phyloP scores from a whole-genome alignment of 2,329 filamentous ascomycete species.

The Coniochaeta hoffmannii region DNA sequence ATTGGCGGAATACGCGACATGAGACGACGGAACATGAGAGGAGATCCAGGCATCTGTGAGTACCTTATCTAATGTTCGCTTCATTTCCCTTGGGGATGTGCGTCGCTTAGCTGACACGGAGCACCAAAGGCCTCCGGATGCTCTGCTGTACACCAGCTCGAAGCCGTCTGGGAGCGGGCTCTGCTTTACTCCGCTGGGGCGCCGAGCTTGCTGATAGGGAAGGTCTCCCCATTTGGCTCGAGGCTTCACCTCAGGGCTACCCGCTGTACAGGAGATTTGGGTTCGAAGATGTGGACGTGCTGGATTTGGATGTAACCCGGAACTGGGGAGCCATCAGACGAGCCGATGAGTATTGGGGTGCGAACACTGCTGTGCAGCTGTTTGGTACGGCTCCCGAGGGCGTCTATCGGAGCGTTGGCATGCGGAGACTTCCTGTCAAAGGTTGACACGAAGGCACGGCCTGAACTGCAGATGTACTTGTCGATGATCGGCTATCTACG shows the following conservation, averaged over 20 bases:
- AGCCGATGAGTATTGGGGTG: constrained; percentile 18
- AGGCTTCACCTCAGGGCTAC: constrained; percentile 20
- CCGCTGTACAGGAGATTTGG: constrained; percentile 18
- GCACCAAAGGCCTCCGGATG: constrained; percentile 13
- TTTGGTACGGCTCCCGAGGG: constrained; percentile 15
- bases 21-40: constrained; percentile 12
- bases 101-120: neutral
- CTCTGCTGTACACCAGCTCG: constrained; percentile 15
- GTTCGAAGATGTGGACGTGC: constrained; percentile 17
- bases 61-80: neutral
- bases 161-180: constrained; percentile 19
- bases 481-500: neutral
- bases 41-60: constrained; percentile 14
- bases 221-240: constrained; percentile 15
- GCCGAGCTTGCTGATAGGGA: constrained; percentile 18
- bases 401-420: constrained; percentile 15
- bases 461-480: neutral
- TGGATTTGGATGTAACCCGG: constrained; percentile 15
- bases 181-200: constrained; percentile 18
- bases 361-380: constrained; percentile 11
- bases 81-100: neutral
- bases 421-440: constrained; percentile 14
- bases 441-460: neutral
- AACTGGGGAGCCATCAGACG: constrained; percentile 12
- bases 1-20: constrained; percentile 15